phyloP scores from a whole-genome alignment of 352 stramenopile species.

The Phytopythium cucurbitacearum region DNA sequence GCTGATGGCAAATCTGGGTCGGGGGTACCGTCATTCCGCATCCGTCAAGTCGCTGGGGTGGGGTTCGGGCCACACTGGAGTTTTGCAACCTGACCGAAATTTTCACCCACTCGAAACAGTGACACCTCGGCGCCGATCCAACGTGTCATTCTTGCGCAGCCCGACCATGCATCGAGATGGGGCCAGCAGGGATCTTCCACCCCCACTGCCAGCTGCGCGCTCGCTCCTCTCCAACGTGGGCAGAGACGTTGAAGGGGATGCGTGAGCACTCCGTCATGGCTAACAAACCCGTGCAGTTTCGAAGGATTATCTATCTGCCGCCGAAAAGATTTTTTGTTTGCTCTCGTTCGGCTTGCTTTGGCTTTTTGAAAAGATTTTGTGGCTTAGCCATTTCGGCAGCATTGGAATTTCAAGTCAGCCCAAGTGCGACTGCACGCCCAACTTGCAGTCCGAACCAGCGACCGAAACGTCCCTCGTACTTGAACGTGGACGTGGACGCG shows the following conservation, averaged over 20 bases:
- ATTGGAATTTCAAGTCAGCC: too few species aligned
- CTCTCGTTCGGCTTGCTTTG: not conserved
- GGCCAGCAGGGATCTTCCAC: constrained; percentile 1
- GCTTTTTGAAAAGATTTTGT: not conserved
- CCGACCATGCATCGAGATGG: not conserved
- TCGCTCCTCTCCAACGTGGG: not conserved
- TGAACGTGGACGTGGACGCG: too few species aligned
- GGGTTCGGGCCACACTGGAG: too few species aligned
- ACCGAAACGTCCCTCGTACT: too few species aligned
- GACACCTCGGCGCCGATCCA: not conserved
- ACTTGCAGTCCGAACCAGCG: too few species aligned
- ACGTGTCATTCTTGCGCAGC: too few species aligned
- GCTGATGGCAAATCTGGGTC: too few species aligned
- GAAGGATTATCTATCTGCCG: not conserved
- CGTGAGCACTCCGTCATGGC: not conserved
- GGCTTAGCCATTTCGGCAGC: too few species aligned
- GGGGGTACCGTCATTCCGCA: too few species aligned
- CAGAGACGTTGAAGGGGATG: constrained; percentile 6
- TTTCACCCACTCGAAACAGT: not conserved
- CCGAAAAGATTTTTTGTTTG: not conserved
- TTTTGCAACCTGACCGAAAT: too few species aligned
- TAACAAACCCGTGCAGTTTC: constrained; percentile 1
- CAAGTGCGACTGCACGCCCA: too few species aligned
- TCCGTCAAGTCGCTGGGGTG: too few species aligned
- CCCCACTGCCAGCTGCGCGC: not conserved